Evolutionary conservation across 208 protist species (phyloP).

Genomic region (Trichomonas tenax): DNA sequence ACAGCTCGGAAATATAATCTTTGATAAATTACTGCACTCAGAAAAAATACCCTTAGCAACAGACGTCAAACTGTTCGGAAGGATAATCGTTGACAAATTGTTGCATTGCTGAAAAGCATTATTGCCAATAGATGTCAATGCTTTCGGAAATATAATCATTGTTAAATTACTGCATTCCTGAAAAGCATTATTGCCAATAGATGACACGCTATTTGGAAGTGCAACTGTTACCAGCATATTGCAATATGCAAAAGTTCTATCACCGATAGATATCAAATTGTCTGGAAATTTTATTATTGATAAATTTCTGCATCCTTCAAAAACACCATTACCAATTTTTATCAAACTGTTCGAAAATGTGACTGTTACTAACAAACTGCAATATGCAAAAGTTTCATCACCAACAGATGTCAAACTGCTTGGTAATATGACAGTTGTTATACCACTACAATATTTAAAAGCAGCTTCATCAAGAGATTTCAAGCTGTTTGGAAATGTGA

Average conservation of each 20-base stretch:
- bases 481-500: not conserved
- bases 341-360: not conserved
- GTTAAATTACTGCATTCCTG: not conserved
- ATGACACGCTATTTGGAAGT: not conserved
- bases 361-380: not conserved
- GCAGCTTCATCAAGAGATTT: not conserved
- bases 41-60: not conserved
- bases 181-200: not conserved
- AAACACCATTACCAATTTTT: not conserved
- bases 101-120: not conserved
- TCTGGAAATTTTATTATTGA: not conserved
- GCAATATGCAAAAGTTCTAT: not conserved
- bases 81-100: not conserved
- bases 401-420: not conserved
- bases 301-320: not conserved
- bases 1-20: not conserved
- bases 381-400: not conserved
- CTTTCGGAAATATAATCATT: not conserved
- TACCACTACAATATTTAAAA: not conserved
- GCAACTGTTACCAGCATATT: not conserved
- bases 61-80: not conserved
- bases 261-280: not conserved
- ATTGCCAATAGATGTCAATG: not conserved
- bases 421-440: not conserved
- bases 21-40: not conserved